Conservation (phyloP, 331 rosid species). For the Stylosanthes scabra region DNA sequence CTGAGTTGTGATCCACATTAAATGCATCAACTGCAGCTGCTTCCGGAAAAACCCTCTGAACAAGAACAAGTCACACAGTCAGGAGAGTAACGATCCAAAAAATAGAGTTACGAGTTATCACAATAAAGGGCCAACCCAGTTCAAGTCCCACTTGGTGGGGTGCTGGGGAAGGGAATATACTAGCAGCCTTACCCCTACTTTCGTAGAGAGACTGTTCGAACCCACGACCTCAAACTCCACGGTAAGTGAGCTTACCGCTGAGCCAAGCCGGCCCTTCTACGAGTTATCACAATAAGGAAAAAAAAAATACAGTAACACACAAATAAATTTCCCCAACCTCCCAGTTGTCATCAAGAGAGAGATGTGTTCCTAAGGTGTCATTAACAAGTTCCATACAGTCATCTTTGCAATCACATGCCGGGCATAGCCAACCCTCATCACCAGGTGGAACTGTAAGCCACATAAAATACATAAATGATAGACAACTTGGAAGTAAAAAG, state of each 20-base stretch:
- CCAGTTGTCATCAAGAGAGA: constrained; percentile 77
- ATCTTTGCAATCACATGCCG: constrained; percentile 98
- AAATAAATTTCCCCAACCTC: constrained; percentile 63
- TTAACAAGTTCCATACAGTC: constrained; percentile 86
- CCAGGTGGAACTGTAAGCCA: constrained; percentile 88
- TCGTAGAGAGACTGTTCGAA: no score
- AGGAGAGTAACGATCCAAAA: constrained; percentile 38
- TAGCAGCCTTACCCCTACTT: no score
- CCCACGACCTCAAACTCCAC: no score
- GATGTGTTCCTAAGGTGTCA: constrained; percentile 77
- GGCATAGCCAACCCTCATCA: constrained; percentile 98
- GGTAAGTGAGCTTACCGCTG: no score
- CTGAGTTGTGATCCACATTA: constrained; percentile 59
- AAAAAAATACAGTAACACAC: background rate
- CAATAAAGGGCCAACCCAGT: no score
- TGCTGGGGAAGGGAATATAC: no score
- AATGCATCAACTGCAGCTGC: constrained; percentile 76
- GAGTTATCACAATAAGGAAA: background rate
- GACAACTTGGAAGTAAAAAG: constrained; percentile 40
- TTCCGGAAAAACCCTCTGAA: constrained; percentile 95
- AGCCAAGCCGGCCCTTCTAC: no score
- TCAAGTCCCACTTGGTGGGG: no score
- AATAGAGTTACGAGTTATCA: background rate
- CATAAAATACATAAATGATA: constrained; percentile 34
- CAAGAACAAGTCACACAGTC: constrained; percentile 42